Percentiles rank a stretch among this genome's conserved stretches.
phyloP scores from a whole-genome alignment of 2,329 filamentous ascomycete species.

The Paecilomyces variotii region DNA sequence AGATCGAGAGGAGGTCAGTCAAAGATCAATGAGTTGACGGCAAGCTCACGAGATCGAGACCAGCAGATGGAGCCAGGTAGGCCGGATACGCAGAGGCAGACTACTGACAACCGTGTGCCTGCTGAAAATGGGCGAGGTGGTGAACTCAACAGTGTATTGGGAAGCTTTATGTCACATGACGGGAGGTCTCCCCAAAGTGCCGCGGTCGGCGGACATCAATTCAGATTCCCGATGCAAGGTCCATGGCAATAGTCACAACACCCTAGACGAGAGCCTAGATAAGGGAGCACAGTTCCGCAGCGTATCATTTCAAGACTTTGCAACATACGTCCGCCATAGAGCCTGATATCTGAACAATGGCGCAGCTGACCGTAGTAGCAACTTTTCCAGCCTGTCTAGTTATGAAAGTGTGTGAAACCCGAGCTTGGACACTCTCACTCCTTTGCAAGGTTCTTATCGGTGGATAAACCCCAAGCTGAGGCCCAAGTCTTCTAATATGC shows the following conservation, averaged over 20 bases:
- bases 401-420: not conserved
- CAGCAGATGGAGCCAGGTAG: not conserved
- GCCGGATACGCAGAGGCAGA: not conserved
- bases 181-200: not conserved
- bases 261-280: not conserved
- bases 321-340: not conserved
- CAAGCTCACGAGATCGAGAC: not conserved
- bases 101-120: not conserved
- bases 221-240: not conserved
- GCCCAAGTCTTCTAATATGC: too few relatives aligned
- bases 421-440: not conserved
- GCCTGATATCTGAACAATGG: not conserved
- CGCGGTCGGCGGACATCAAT: not conserved
- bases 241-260: not conserved
- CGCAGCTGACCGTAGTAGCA: not conserved
- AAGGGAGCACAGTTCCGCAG: not conserved
- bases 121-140: not conserved
- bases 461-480: not conserved
- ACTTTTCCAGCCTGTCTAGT: not conserved
- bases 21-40: not conserved
- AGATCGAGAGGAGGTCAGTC: not conserved
- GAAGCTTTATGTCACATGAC: not conserved
- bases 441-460: not conserved
- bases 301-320: not conserved
- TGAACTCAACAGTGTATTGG: not conserved